Evolutionary conservation across 2,329 filamentous ascomycete species (phyloP).

Genomic region (Fusarium solani-melongenae): DNA sequence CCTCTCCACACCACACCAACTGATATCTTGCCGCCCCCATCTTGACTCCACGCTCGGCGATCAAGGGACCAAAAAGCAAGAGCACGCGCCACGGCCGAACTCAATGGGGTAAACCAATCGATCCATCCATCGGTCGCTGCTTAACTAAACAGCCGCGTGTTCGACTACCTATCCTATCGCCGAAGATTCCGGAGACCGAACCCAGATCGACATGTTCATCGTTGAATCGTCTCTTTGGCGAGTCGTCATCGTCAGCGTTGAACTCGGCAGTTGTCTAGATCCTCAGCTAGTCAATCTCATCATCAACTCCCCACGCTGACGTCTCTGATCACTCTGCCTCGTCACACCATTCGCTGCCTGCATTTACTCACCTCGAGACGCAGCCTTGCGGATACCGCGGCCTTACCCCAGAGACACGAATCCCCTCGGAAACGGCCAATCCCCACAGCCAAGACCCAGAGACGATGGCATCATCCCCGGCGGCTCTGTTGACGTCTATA

Average conservation of each 20-base stretch:
- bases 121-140: constrained; percentile 2
- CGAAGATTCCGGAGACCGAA: neutral
- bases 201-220: constrained; percentile 18
- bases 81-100: constrained; percentile 22
- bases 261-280: constrained; percentile 17
- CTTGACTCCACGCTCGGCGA: constrained; percentile 16
- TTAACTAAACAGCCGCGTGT: neutral
- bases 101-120: constrained; percentile 16
- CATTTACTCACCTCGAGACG: constrained; percentile 28
- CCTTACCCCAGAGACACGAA: constrained; percentile 8
- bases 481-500: constrained; percentile 24
- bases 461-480: constrained; percentile 31
- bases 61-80: constrained; percentile 33
- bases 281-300: neutral
- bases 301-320: neutral
- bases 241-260: constrained; percentile 1
- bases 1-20: constrained; percentile 12
- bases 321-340: neutral
- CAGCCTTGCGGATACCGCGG: constrained; percentile 8
- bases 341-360: constrained; percentile 29
- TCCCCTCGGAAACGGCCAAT: neutral
- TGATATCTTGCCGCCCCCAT: constrained; percentile 13
- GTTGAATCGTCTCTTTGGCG: constrained; percentile 17
- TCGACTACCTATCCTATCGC: neutral
- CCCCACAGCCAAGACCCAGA: neutral